phyloP scores from a whole-genome alignment of 331 rosid genomes.

The Erythrophleum ivorense region DNA sequence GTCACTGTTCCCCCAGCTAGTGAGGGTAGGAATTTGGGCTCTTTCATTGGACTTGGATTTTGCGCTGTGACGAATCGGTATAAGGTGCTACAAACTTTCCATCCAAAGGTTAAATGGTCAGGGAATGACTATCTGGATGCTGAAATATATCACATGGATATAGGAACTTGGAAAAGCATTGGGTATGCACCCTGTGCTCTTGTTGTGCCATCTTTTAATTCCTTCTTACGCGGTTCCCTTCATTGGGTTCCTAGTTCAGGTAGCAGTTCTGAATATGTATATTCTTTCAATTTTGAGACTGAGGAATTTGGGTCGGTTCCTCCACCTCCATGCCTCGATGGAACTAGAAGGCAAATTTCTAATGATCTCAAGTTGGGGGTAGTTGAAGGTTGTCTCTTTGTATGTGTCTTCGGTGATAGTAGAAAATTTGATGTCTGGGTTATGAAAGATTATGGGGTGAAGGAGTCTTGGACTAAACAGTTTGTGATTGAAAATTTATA shows the following conservation, averaged over 20 bases:
- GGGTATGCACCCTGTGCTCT: constrained; percentile 25
- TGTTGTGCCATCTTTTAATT: constrained; percentile 23
- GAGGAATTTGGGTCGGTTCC: constrained; percentile 17
- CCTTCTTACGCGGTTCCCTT: constrained; percentile 12
- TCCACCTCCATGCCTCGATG: constrained; percentile 23
- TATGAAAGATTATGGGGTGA: constrained; percentile 27
- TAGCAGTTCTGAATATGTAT: constrained; percentile 11
- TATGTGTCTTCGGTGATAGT: constrained; percentile 21
- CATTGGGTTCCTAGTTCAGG: constrained; percentile 27
- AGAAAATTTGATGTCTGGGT: constrained; percentile 19
- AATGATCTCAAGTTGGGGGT: constrained; percentile 12
- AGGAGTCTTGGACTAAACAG: constrained; percentile 26
- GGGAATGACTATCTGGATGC: constrained; percentile 16
- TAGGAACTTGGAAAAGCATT: constrained; percentile 20
- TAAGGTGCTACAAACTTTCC: constrained; percentile 10
- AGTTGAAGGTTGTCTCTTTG: constrained; percentile 19
- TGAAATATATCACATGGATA: constrained; percentile 23
- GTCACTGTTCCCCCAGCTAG: background rate
- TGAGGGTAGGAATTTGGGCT: constrained; percentile 11
- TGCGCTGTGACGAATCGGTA: background rate
- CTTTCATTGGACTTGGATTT: constrained; percentile 17
- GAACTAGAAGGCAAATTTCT: background rate
- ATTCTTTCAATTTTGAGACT: constrained; percentile 6
- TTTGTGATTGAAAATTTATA: constrained; percentile 24
- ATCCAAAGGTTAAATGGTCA: constrained; percentile 24